phyloP scores from a whole-genome alignment of 2,329 filamentous ascomycete genomes.

The Thielaviopsis cerberus region DNA sequence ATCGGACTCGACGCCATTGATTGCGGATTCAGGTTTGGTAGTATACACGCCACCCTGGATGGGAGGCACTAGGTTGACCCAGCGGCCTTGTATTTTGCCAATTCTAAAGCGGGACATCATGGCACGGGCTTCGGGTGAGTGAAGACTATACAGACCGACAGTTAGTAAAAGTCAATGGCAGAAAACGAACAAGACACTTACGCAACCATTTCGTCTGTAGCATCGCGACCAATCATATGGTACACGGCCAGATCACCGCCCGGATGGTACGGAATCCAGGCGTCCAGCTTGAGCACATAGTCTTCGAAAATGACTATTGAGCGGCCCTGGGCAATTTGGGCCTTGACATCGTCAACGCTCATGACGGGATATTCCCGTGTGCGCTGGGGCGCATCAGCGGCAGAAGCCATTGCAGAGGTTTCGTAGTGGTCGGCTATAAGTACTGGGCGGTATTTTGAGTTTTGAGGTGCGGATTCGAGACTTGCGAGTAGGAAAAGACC shows the following conservation, averaged over 20 bases:
- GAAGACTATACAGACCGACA: slow-evolving; percentile 57
- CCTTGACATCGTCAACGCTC: slow-evolving; percentile 33
- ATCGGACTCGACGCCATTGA: not conserved
- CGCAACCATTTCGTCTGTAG: slow-evolving; percentile 85
- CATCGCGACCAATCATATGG: slow-evolving; percentile 88
- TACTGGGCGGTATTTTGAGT: too few species aligned
- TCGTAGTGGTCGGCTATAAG: too few species aligned
- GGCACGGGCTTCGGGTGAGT: slow-evolving; percentile 57
- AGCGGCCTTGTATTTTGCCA: slow-evolving; percentile 60
- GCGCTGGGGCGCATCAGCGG: slow-evolving; percentile 9
- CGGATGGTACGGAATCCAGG: slow-evolving; percentile 78
- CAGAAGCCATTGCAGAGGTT: slow-evolving; percentile 1
- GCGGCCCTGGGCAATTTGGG: slow-evolving; percentile 62
- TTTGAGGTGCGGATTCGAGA: too few species aligned
- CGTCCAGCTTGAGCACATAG: slow-evolving; percentile 69
- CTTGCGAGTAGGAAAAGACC: too few species aligned
- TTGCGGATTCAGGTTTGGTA: slow-evolving; percentile 9
- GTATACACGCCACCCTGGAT: slow-evolving; percentile 73
- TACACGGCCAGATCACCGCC: slow-evolving; percentile 78
- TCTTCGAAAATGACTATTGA: slow-evolving; percentile 65
- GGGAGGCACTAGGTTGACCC: slow-evolving; percentile 77
- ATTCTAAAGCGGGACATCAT: slow-evolving; percentile 72
- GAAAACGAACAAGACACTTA: slow-evolving; percentile 27
- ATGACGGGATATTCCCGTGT: slow-evolving; percentile 20
- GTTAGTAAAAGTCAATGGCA: too few species aligned